Evolutionary conservation across 2,329 filamentous ascomycete species (phyloP), one percentile per base, ranked within the genome.

Genomic region (Phaeophleospora eucalypticola): DNA sequence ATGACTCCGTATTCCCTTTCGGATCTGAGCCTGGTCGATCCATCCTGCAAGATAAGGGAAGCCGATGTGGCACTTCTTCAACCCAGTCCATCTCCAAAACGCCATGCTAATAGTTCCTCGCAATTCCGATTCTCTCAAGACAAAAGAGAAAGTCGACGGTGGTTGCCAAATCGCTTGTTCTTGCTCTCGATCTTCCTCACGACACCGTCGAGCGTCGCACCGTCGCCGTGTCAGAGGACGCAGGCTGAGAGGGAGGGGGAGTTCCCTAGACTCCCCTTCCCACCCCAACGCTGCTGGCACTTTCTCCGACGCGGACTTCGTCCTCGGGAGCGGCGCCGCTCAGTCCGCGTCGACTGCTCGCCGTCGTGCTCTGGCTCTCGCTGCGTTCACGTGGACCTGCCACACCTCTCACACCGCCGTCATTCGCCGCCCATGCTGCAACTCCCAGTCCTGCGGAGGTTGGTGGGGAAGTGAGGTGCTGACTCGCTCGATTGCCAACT

Each of bases 341-440:
- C 2, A 57, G 39, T 1, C 54, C 61, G 27, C 61, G 48, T 42
- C 61, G 46, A 48, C 58, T 62, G 37, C 60, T 62, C 12, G 64
- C 62, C n/a, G 63, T 65, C 4, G 64, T 68, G 32, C 61, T 64
- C 55, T 67, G 64, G 47, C 64, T 66, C 54, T 67, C 64, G 29
- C 61, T 65, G 27, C 65, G 52, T 51, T 67, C 65, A 16, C 65
- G 51, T 3, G 65, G 64, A 3, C 55, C 56, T 3, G 65, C 64
- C 3, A 66, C 64, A 35, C 62, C 62, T 8, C 62, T 54, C 3
- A 64, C 49, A 8, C 63, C 62, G 9, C 61, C 59, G 46, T 58
- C 52, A 2, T 51, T 48, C 8, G 56, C 53, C 7, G 59, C 61
- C 63, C 62, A 64, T 12, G 58, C 59, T 12, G 58, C 54, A 4